A percentile compares a stretch with the other conserved stretches of the same genome.
phyloP scores from a whole-genome alignment of 139 green algal species.

The Tetradesmus lagerheimii region DNA sequence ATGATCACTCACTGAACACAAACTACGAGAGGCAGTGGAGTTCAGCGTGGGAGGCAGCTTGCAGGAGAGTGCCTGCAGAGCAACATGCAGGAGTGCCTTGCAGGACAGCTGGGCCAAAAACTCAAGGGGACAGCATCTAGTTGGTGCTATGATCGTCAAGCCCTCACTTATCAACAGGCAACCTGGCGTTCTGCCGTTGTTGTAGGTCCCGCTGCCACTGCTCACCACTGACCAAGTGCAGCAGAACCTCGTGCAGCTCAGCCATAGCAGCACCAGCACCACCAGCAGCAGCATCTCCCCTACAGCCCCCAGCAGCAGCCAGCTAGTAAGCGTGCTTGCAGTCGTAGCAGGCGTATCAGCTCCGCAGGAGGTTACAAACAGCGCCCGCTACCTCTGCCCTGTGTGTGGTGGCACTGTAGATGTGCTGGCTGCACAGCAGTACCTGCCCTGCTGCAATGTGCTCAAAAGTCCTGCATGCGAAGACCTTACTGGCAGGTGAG shows the following conservation, averaged over 20 bases:
- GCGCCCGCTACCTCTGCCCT: slow-evolving; percentile 3
- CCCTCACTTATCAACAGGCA: no score
- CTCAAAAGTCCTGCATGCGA: not conserved
- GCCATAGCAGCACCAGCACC: not conserved
- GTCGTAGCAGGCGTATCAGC: slow-evolving; percentile 6
- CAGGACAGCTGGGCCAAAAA: not conserved
- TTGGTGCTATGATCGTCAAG: no score
- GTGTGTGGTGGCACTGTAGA: not conserved
- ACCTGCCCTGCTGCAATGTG: slow-evolving; percentile 25
- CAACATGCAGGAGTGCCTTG: not conserved
- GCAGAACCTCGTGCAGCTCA: not conserved
- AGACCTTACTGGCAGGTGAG: slow-evolving; percentile 24
- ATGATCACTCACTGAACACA: not conserved
- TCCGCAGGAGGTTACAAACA: not conserved
- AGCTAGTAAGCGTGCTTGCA: not conserved
- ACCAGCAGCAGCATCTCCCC: not conserved
- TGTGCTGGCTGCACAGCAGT: not conserved
- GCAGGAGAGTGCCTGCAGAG: not conserved
- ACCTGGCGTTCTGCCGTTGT: not conserved
- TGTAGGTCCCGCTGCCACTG: slow-evolving; percentile 19
- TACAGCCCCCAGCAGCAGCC: slow-evolving; percentile 6
- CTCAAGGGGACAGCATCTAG: no score
- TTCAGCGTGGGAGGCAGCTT: not conserved
- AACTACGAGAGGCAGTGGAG: not conserved
- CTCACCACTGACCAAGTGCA: not conserved